phyloP scores from a whole-genome alignment of 1,284 basidiomycete genomes.

The Microbotryum intermedium region DNA sequence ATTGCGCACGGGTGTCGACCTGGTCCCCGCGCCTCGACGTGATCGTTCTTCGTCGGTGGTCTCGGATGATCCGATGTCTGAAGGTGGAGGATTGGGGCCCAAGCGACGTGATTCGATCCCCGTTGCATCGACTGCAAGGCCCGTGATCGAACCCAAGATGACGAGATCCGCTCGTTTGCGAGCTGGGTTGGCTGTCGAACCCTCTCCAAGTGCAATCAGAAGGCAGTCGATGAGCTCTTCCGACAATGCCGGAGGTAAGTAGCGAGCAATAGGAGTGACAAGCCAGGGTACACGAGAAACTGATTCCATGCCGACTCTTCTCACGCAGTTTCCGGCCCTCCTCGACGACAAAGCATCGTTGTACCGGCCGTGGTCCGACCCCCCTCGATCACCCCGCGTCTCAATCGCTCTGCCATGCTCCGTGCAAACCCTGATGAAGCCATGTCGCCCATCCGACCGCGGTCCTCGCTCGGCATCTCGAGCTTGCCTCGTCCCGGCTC shows the following conservation, averaged over 20 bases:
- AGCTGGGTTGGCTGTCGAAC: conserved; percentile 43
- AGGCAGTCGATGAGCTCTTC: conserved; percentile 1
- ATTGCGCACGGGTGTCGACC: not conserved
- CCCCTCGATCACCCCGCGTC: conserved; percentile 56
- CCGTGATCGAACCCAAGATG: conserved; percentile 54
- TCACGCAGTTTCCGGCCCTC: conserved; percentile 5
- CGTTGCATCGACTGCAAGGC: conserved; percentile 56
- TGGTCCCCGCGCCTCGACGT: not conserved
- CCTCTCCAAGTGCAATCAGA: conserved; percentile 28
- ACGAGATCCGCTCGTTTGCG: conserved; percentile 63
- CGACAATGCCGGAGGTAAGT: not conserved
- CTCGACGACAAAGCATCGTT: not conserved
- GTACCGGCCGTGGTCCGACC: not conserved
- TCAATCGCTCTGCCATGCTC: conserved; percentile 63
- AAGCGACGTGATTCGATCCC: conserved; percentile 62
- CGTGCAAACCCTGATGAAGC: conserved; percentile 36
- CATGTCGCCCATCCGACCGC: not conserved
- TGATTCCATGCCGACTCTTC: not conserved
- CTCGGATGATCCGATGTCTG: conserved; percentile 48
- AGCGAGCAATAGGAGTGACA: not conserved
- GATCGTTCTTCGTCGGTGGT: conserved; percentile 34
- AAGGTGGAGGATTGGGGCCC: conserved; percentile 58
- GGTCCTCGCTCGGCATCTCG: not conserved
- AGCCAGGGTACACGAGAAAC: not conserved
- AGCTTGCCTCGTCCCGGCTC: not conserved